Evolutionary conservation across 768 basidiomycete genomes (phyloP), one percentile per base, ranked within the genome.

Genomic region (Clitopilus passeckerianus): DNA sequence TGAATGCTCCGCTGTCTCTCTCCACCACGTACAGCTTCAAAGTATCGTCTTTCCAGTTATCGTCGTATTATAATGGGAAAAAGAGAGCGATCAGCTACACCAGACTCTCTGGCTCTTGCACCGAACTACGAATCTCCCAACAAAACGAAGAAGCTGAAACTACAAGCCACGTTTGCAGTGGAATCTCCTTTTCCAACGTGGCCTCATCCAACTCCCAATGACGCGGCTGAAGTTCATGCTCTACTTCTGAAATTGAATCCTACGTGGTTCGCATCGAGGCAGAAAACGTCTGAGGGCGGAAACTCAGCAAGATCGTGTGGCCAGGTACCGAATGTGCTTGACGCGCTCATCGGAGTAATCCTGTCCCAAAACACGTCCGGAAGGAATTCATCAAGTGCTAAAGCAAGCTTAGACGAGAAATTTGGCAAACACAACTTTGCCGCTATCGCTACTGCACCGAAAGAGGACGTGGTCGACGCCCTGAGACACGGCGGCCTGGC

Each of bases 331-430:
- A 80, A 86, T 63, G 82, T 86, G 60, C 74, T 86, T 58, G 85
- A 85, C 60, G 71, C 81, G 10, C 77, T 86, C 60, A 81, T 87
- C 35, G 80, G 76, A 22, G 84, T 83, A 0, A 75, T 87, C 58
- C 79, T 87, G 33, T 85, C 84, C 33, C 85, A 86, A 65, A 85
- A 84, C 61, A 86, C 85, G 0, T 80, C 83, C 18, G 68, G 70
- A 9, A 67, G 66, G 30, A 85, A 86, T 64, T 80, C 77, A 6
- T 71, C 81, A 2, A 71, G 77, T 14, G 83, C 85, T 22, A 85
- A 85, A 66, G 61, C 67, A 14, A 70, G 69, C 27, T 68, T 86
- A 20, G 84, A 86, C 62, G 64, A 61, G 5, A 66, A 64, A 1
- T 86, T 85, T 63, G 83, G 84, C 16, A 70, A 71, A 3, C 79